Evolutionary conservation across 345 rosid species (phyloP).

Genomic region (Streptanthus diversifolius): DNA sequence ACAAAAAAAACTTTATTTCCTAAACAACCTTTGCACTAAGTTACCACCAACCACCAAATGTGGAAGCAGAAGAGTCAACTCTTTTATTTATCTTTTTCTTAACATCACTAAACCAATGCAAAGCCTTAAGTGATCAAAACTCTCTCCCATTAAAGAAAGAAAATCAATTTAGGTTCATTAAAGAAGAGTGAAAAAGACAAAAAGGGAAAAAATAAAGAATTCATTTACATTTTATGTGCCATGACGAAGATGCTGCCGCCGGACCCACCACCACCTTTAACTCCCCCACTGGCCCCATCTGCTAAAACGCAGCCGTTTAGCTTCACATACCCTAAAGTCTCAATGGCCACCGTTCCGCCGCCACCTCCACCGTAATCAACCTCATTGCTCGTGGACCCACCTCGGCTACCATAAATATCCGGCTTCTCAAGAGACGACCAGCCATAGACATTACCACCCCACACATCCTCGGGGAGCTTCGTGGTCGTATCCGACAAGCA

Average conservation of each 20-base stretch:
- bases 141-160: neutral
- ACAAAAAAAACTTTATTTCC: neutral
- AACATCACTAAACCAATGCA: conserved; percentile 6
- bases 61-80: conserved; percentile 14
- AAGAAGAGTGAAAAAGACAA: conserved; percentile 16
- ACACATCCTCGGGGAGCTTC: conserved; percentile 76
- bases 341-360: conserved; percentile 69
- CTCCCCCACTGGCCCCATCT: conserved; percentile 87
- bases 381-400: conserved; percentile 81
- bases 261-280: conserved; percentile 94
- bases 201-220: neutral
- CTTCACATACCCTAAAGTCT: conserved; percentile 39
- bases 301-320: conserved; percentile 69
- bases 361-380: conserved; percentile 91
- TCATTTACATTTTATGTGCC: conserved; percentile 71
- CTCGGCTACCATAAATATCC: conserved; percentile 72
- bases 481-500: conserved; percentile 54
- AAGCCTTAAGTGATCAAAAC: neutral
- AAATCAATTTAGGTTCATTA: neutral
- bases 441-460: conserved; percentile 92
- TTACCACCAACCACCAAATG: conserved; percentile 15
- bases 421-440: conserved; percentile 75
- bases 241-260: conserved; percentile 82
- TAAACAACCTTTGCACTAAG: conserved; percentile 10
- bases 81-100: neutral